Percentiles rank a stretch among this genome's conserved stretches.
phyloP scores from a whole-genome alignment of 2,329 filamentous ascomycete species.

The Zymoseptoria crescenta region DNA sequence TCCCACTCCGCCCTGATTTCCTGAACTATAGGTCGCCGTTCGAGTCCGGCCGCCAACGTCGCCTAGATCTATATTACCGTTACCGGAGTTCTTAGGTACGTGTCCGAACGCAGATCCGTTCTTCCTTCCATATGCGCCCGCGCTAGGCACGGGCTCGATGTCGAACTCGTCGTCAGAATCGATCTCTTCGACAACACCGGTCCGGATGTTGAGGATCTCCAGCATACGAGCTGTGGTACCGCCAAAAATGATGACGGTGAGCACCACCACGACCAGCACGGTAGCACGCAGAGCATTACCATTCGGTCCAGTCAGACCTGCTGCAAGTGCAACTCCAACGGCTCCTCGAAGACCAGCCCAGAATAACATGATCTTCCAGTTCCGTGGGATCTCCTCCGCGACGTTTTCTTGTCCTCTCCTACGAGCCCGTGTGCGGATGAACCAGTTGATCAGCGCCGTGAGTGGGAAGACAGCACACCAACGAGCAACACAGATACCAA shows the following conservation, averaged over 20 bases:
- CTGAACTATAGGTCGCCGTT: constrained; percentile 53
- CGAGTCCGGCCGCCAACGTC: constrained; percentile 26
- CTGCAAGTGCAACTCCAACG: constrained; percentile 88
- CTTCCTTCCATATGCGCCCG: constrained; percentile 70
- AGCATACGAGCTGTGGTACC: constrained; percentile 96
- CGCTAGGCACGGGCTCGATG: constrained; percentile 64
- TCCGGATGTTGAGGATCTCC: constrained; percentile 92
- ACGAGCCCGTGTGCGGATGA: constrained; percentile 76
- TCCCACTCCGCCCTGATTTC: constrained; percentile 39
- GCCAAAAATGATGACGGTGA: constrained; percentile 98
- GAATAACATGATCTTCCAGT: constrained; percentile 99
- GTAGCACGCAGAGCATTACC: constrained; percentile 80
- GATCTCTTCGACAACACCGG: constrained; percentile 91
- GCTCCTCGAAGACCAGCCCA: constrained; percentile 95
- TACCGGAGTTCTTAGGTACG: constrained; percentile 54
- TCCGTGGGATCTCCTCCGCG: constrained; percentile 82
- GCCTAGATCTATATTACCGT: constrained; percentile 31
- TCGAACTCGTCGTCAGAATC: constrained; percentile 99
- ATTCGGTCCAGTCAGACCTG: constrained; percentile 66
- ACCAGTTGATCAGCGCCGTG: constrained; percentile 82
- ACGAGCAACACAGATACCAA: constrained; percentile 84
- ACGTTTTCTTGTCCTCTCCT: constrained; percentile 63
- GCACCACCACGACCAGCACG: constrained; percentile 91
- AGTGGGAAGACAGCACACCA: constrained; percentile 94
- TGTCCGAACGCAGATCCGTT: constrained; percentile 70